phyloP scores from a whole-genome alignment of 768 basidiomycete species.

The Boletus subparvulus region DNA sequence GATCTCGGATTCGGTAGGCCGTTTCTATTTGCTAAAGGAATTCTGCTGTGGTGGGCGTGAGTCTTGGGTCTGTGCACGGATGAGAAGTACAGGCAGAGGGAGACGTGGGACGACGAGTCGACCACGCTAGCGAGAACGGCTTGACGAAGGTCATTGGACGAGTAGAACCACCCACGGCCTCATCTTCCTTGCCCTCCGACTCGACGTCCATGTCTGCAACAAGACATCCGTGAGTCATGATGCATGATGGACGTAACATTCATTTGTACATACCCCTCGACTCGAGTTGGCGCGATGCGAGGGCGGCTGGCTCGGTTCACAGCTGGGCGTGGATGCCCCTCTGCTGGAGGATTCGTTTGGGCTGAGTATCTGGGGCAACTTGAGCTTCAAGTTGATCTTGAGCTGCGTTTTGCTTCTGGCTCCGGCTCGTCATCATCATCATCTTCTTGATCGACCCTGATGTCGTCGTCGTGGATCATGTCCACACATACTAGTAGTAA shows the following conservation, averaged over 20 bases:
- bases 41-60: conserved; percentile 1
- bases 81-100: conserved; percentile 42
- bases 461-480: no score
- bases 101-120: conserved; percentile 61
- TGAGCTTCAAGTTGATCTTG: conserved; percentile 54
- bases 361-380: conserved; percentile 43
- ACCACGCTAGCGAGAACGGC: conserved; percentile 70
- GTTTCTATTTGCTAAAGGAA: conserved; percentile 45
- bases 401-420: conserved; percentile 18
- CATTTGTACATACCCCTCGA: conserved; percentile 19
- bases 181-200: conserved; percentile 39
- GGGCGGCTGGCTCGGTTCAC: conserved; percentile 23
- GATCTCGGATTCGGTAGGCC: conserved; percentile 68
- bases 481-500: no score
- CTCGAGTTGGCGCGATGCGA: conserved; percentile 17
- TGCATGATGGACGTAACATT: background rate
- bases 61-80: background rate
- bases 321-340: conserved; percentile 23
- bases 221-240: background rate
- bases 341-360: conserved; percentile 34
- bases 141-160: conserved; percentile 57
- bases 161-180: conserved; percentile 24
- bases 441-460: no score
- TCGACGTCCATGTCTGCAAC: conserved; percentile 39
- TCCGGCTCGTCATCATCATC: no score